Conservation (phyloP, 192 early-diverging fungal genomes). For the Linnemannia zychae region DNA sequence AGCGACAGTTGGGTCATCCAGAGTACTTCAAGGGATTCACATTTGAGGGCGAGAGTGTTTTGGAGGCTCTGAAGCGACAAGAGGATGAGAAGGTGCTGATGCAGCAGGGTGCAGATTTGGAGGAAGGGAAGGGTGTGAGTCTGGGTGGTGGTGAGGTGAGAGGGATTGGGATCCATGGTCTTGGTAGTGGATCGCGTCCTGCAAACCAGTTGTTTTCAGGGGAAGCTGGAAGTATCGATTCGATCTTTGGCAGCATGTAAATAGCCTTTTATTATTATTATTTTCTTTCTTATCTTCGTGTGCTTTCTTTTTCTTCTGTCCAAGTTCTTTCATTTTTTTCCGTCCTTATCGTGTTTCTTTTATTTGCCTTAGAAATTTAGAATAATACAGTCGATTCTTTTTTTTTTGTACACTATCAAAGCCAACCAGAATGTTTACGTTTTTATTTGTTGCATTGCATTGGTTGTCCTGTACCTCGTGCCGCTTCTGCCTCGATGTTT, state of each 20-base stretch:
- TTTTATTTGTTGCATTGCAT: no score
- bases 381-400: no score
- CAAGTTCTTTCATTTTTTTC: background rate
- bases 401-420: no score
- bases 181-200: background rate
- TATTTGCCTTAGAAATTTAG: background rate
- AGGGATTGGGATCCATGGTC: background rate
- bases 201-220: conserved; percentile 38
- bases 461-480: no score
- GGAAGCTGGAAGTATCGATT: conserved; percentile 41
- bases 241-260: conserved; percentile 59
- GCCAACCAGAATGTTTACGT: no score
- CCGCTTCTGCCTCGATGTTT: no score
- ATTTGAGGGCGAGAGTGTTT: conserved; percentile 61
- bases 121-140: background rate
- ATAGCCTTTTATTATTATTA: background rate
- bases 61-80: conserved; percentile 44
- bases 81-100: conserved; percentile 23
- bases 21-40: conserved; percentile 78
- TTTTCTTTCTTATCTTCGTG: conserved; percentile 20
- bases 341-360: no score
- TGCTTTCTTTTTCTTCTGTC: no score
- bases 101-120: background rate
- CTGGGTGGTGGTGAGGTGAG: background rate
- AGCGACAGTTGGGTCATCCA: conserved; percentile 56